Conservation (phyloP, 2,329 filamentous ascomycete genomes). For the Xylariaceae sp. region DNA sequence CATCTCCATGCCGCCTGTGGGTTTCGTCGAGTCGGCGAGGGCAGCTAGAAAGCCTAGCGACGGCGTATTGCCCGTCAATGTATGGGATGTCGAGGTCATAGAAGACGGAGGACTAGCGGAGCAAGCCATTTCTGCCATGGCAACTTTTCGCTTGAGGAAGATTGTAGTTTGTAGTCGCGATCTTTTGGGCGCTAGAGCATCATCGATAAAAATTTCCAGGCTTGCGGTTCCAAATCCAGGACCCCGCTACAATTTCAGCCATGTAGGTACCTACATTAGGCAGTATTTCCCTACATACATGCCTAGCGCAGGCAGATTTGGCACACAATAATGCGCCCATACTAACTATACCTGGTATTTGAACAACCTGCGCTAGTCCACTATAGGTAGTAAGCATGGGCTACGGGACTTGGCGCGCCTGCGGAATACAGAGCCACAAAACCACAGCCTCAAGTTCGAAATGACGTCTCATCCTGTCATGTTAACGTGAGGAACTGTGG, state of each 20-base stretch:
- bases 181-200: slow-evolving; percentile 3
- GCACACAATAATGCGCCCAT: too few species aligned
- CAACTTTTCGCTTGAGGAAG: background rate
- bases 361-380: too few species aligned
- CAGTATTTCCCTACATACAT: background rate
- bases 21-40: slow-evolving; percentile 30
- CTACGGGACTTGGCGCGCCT: too few species aligned
- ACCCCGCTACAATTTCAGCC: slow-evolving; percentile 16
- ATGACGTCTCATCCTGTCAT: background rate
- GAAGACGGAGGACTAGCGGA: slow-evolving; percentile 51
- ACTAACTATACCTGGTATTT: too few species aligned
- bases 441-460: background rate
- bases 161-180: background rate
- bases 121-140: slow-evolving; percentile 31
- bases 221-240: slow-evolving; percentile 15
- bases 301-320: too few species aligned
- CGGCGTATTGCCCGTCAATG: slow-evolving; percentile 47
- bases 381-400: too few species aligned
- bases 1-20: slow-evolving; percentile 36
- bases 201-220: slow-evolving; percentile 21
- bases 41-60: slow-evolving; percentile 39
- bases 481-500: background rate
- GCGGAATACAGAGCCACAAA: background rate
- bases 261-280: background rate
- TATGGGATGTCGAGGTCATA: slow-evolving; percentile 60